phyloP scores from a whole-genome alignment of 2,329 filamentous ascomycete genomes.

The Stagonosporopsis rhizophila region DNA sequence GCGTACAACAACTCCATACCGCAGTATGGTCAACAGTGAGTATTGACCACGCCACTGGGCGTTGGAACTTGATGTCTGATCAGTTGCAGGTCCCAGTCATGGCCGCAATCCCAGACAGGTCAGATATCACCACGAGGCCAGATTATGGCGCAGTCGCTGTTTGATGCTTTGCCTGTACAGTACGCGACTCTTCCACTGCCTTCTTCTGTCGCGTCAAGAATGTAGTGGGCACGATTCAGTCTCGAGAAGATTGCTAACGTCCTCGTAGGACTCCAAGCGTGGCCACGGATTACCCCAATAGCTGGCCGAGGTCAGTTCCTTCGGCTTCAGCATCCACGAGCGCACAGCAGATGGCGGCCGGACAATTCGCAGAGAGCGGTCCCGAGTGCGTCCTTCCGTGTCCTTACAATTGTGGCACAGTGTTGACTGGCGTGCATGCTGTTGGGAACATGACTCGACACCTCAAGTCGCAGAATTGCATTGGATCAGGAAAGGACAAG shows the following conservation, averaged over 20 bases:
- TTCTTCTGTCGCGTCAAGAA: neutral
- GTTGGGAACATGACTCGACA: slow-evolving; percentile 41
- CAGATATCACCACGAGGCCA: neutral
- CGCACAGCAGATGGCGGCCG: neutral
- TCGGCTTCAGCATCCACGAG: neutral
- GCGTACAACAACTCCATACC: neutral
- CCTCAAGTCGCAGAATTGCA: slow-evolving; percentile 33
- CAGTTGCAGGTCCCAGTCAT: neutral
- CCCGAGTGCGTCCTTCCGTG: slow-evolving; percentile 23
- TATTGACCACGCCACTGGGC: neutral
- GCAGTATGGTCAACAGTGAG: slow-evolving; percentile 6
- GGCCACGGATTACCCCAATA: neutral
- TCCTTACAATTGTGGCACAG: slow-evolving; percentile 32
- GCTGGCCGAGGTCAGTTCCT: neutral
- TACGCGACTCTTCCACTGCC: neutral
- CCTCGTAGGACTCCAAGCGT: neutral
- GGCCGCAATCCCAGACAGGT: neutral
- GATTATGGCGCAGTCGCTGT: neutral
- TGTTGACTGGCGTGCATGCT: slow-evolving; percentile 35
- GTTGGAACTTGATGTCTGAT: neutral
- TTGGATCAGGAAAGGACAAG: slow-evolving; percentile 24
- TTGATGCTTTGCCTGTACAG: neutral
- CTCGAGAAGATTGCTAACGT: neutral
- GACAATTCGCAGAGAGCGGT: neutral
- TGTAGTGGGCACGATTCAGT: neutral